Evolutionary conservation across 1,284 basidiomycete genomes (phyloP), one percentile per base, ranked within the genome.

Genomic region (Dichomitus squalens): DNA sequence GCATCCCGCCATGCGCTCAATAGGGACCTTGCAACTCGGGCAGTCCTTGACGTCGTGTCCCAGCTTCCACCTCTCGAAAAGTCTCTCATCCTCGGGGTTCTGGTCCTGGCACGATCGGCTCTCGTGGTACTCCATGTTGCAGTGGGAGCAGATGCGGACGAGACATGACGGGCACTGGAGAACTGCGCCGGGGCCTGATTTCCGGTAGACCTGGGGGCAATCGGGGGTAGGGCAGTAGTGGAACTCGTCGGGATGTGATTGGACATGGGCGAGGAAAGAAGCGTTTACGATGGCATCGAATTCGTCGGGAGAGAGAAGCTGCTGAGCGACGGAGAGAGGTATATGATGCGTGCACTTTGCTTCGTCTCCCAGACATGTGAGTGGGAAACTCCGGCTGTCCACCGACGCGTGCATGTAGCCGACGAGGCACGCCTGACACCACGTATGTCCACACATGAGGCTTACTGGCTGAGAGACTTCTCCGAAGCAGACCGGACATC

Each of bases 151-250:
- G 52, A 92, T 87, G 16, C 83, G 80, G 4, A 79, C 65, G 18
- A 90, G 77, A 65, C 90, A 92, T 4, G 84, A 81, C 0, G 88
- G 88, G 49, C 90, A 92, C 49, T 87, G 86, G 31, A 90, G 69
- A 8, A 81, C 74, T 2, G 80, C 76, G 36, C 80, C 81, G 7
- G 72, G 70, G 14, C 80, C 74, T 0, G 77, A 79, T 3, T 73
- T 66, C 33, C 86, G 82, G 66, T 91, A 92, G 1, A 90, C 76
- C 64, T 91, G 87, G 0, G 76, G 75, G 64, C 89, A 92, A 66
- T 91, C 87, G 0, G 89, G 85, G 0, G 88, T 85, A 0, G 89
- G 89, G 69, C 89, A 92, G 64, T 85, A 85, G 55, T 82, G 79
- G 65, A 87, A 87, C 55, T 90, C 84, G 9, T 77, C 71, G 0